Base-by-base conservation (phyloP, 495 filamentous ascomycete genomes). In the Talaromyces wortmannii region DNA sequence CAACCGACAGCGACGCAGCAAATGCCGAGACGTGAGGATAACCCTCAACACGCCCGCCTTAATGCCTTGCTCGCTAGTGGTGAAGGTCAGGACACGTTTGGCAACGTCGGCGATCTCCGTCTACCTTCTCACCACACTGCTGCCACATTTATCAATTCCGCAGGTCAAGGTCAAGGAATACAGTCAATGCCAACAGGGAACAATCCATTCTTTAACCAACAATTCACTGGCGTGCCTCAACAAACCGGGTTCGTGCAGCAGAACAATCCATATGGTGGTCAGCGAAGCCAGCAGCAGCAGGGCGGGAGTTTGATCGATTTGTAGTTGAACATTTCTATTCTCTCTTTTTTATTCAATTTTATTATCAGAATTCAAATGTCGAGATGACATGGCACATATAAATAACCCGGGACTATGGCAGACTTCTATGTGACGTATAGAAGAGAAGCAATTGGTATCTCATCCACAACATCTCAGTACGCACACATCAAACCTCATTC, bases 51-150 rank as follows among this genome's bases (percentile, higher is more conserved):
- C 61, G 82, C 86, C n/a, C 84, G 80, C 62, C 84, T 99, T 53
- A 97, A 97, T 61, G 83, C 88, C n/a, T 86, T 99, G 11, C 82
- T 99, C 45, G 80, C 88, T 7, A 78, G 77, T 18, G 91, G 94
- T 55, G 95, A 97, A 45, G 94, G 94, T 18, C 86, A 91, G 73
- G 94, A 99, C 66, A 97, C 95, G 1, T 99, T 96, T 67, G 94
- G 94, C 51, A 99, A 99, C 64, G 88, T 87, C 42, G 94, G 94
- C 53, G 86, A 97, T 52, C 78, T 96, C 31, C 91, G 94, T 68
- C 95, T 99, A 60, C 95, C 94, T 2, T 84, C 94, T 33, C 94
- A 99, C 68, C 94, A 99, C 70, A 99, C 94, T 0, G 91, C 94
- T 0, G 94, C 94, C 31, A 95, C 89, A 2, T 99, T 97, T 63